Evolutionary conservation across 2,329 filamentous ascomycete species (phyloP), one percentile per base, ranked within the genome.

Genomic region (Trichoderma pleuroti): DNA sequence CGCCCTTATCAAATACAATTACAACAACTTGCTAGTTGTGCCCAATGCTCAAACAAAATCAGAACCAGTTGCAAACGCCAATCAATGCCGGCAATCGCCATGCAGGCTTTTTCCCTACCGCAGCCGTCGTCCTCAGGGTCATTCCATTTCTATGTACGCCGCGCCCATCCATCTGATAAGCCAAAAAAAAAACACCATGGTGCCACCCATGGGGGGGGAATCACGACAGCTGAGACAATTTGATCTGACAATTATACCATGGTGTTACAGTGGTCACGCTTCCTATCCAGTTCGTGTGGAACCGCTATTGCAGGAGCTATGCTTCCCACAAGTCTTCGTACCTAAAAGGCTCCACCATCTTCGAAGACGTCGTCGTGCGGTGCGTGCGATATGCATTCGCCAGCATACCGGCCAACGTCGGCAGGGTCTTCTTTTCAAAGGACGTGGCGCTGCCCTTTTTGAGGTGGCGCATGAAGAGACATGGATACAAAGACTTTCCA

Each of bases 351-450:
- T 88, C 92, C n/a, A 89, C 90, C 4, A 81, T 88, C 1, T 95
- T 94, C 76, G 92, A 95, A 78, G 92, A 94, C 77, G 79, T 93
- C 56, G 91, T 94, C 62, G 86, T 95, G 71, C 87, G 92, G 71
- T 93, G 91, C 76, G 91, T 96, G 42, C 87, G 92, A 67, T 94
- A 92, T 84, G 91, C 91, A 16, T 95, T 95, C 77, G 87, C 89
- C 30, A 86, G 88, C 72, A 88, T 95, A 73, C 90, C 91, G 3
- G 85, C 91, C 10, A 84, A 82, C 39, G 86, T 95, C 30, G 90
- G 90, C 6, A 86, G 90, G 49, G 89, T 94, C 18, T 95, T 96
- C 84, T 93, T 96, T 78, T 91, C 89, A 8, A 93, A 91, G 81
- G 79, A 82, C 36, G 92, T 96, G 11, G 87, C 91, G 1, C 78